These are phyloP conservation scores for Moelleriella libera DNA, from an alignment of 2,329 filamentous ascomycete genomes.

Conservation along the genomic window DNA sequence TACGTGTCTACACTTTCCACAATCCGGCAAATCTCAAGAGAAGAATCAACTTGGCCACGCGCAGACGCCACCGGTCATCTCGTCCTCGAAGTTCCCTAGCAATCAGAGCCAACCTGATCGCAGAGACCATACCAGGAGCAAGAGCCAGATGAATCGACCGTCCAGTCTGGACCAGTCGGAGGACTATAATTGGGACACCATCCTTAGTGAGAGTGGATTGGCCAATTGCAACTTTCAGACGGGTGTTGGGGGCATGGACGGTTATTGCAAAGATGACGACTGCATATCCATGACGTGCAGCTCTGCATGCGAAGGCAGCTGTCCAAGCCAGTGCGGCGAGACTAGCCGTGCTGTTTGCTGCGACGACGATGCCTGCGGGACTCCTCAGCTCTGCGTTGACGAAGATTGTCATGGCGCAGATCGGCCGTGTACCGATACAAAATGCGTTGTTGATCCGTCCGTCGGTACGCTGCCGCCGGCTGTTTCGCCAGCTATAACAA, in stretches of 20 bases:
- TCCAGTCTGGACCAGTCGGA: slow-evolving; percentile 4
- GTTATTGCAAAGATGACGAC: slow-evolving; percentile 11
- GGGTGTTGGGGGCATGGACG: neutral
- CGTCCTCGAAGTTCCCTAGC: neutral
- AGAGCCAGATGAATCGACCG: neutral
- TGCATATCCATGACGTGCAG: slow-evolving; percentile 18
- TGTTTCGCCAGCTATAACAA: slow-evolving; percentile 5
- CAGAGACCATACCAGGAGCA: neutral
- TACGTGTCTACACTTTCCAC: slow-evolving; percentile 13
- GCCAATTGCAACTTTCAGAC: slow-evolving; percentile 1
- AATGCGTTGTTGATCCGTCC: slow-evolving; percentile 15
- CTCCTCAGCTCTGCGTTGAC: slow-evolving; percentile 11
- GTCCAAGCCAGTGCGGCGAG: slow-evolving; percentile 20
- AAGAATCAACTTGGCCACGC: slow-evolving; percentile 4
- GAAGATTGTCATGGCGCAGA: slow-evolving; percentile 21
- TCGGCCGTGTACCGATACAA: slow-evolving; percentile 19
- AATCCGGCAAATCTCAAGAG: slow-evolving; percentile 5
- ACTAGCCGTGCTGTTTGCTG: slow-evolving; percentile 18
- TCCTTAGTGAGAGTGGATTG: slow-evolving; percentile 6
- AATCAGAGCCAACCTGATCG: neutral
- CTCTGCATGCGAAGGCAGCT: slow-evolving; percentile 19
- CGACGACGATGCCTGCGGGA: slow-evolving; percentile 18
- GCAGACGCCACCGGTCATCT: slow-evolving; percentile 2
- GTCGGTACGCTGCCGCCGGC: neutral
- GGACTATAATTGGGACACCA: slow-evolving; percentile 7